Base-by-base conservation (phyloP, 2,329 filamentous ascomycete species). In the Cladophialophora immunda region DNA sequence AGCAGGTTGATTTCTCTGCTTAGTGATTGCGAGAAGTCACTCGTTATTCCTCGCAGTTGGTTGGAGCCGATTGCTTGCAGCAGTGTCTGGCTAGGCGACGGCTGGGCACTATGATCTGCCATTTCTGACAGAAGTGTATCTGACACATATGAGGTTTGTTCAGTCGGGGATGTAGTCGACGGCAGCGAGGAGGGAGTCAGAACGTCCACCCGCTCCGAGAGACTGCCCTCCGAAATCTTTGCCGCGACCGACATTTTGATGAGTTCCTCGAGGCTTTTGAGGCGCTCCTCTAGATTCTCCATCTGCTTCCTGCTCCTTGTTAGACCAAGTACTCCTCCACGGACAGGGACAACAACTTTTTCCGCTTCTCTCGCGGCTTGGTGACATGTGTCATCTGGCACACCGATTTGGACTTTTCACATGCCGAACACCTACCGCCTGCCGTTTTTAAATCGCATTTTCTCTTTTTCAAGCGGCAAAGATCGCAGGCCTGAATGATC, bases 381-480 rank as follows among this genome's bases (percentile, higher is more conserved):
- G 98, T 94, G 41, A 97, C 94, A 78, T 97, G 93, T 0, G 95
- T 98, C 77, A 97, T 97, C 73, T 97, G 88, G 79, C 94, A 98
- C 73, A 97, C 93, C 4, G 93, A 97, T 84, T 97, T 97, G 84
- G 97, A 97, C 79, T 97, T 97, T 78, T 91, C 90, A 79, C 94
- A 98, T 79, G 97, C 94, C 4, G 92, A 94, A 80, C 94, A 98
- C 66, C 92, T 89, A 38, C 94, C 94, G 80, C 96, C 58, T 22
- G 30, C 64, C 13, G 50, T 88, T 81, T 96, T 97, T 73, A 94
- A 94, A 77, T 98, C 94, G 80, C 94, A 98, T 82, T 97, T 97
- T 81, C 97, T 96, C 81, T 92, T 84, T 81, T 90, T 90, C 81
- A 96, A 96, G 73, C 93, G 87, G 78, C 94, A 98, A 92, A 96